These are phyloP conservation scores for Penicillium sclerotigenum DNA, from an alignment of 2,329 filamentous ascomycete species.

Conservation along the genomic window DNA sequence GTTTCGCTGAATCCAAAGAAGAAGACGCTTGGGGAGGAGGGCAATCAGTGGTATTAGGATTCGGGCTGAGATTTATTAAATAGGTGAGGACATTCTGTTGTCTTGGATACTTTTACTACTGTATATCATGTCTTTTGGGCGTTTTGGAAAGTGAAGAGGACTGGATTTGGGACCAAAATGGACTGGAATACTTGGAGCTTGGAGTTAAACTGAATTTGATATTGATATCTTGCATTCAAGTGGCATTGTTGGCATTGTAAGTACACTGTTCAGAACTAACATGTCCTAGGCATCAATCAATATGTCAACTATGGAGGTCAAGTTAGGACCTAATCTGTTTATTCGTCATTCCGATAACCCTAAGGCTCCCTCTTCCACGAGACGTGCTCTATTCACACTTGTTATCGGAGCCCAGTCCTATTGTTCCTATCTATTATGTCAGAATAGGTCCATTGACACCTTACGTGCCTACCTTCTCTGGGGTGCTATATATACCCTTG, in stretches of 20 bases:
- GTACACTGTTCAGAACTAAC: neutral
- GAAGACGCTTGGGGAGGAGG: slow-evolving; percentile 53
- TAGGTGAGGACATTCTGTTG: too few species aligned
- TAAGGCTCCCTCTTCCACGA: neutral
- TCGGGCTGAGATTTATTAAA: neutral
- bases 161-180: neutral
- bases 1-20: slow-evolving; percentile 58
- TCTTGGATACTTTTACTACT: neutral
- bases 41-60: slow-evolving; percentile 57
- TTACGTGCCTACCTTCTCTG: neutral
- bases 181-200: neutral
- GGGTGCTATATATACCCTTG: neutral
- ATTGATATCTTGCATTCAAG: neutral
- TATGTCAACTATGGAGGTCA: neutral
- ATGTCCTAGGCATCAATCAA: neutral
- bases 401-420: too few species aligned
- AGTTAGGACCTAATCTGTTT: neutral
- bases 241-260: too few species aligned
- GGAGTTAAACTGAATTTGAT: neutral
- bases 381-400: neutral
- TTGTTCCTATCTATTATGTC: neutral
- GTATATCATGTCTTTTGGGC: neutral
- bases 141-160: neutral
- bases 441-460: neutral
- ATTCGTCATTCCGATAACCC: too few species aligned